Percentiles rank a stretch among this genome's conserved stretches.
These are phyloP conservation scores for Bondarzewia mesenterica DNA, from an alignment of 1,284 basidiomycete species.

Conservation along the genomic window DNA sequence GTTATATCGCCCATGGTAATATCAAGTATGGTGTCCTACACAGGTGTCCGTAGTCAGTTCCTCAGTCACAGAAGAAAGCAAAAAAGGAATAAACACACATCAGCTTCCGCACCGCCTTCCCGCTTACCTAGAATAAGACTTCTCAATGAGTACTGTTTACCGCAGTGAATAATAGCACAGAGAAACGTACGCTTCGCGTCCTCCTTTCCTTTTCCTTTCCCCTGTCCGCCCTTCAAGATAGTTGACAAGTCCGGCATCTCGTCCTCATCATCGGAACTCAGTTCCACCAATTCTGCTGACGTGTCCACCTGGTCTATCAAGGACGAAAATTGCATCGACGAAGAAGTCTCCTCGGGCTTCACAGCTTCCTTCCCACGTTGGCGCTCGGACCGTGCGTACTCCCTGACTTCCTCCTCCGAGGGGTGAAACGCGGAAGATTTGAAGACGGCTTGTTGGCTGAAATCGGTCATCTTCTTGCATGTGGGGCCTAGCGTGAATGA, in stretches of 20 bases:
- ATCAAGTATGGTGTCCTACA: background rate
- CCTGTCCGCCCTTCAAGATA: conserved; percentile 16
- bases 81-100: background rate
- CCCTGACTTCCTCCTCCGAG: conserved; percentile 22
- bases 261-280: conserved; percentile 36
- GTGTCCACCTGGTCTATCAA: background rate
- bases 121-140: too few relatives aligned
- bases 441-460: conserved; percentile 41
- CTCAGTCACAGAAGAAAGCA: background rate
- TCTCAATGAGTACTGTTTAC: too few relatives aligned
- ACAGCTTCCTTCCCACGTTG: conserved; percentile 5
- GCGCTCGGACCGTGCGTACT: conserved; percentile 16
- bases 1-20: background rate
- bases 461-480: conserved; percentile 49
- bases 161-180: background rate
- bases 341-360: conserved; percentile 1
- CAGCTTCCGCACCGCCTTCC: too few relatives aligned
- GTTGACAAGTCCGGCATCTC: conserved; percentile 32
- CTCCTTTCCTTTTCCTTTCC: conserved; percentile 9
- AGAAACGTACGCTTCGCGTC: background rate
- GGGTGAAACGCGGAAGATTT: conserved; percentile 50
- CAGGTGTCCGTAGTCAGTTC: background rate
- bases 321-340: background rate
- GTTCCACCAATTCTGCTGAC: conserved; percentile 15
- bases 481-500: conserved; percentile 34